A percentile compares a stretch with the other conserved stretches of the same genome.
Evolutionary conservation across 2,329 filamentous ascomycete species (phyloP).

Genomic region (Aspergillus sp.): DNA sequence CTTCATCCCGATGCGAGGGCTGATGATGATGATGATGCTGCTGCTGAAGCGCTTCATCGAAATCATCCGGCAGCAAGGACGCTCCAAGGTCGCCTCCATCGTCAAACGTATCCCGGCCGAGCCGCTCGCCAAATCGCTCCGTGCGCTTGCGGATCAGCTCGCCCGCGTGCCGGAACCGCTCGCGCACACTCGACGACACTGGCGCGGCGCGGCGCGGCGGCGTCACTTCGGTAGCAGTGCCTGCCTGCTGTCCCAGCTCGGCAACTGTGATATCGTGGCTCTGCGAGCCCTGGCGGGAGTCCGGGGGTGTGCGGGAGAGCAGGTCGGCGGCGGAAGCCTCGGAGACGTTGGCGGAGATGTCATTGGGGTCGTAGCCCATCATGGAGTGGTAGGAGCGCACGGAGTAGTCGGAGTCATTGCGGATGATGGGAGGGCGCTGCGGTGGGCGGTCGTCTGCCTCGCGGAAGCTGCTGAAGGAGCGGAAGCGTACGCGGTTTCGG

Average conservation of each 20-base stretch:
- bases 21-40: constrained; percentile 15
- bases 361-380: constrained; percentile 7
- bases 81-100: constrained; percentile 32
- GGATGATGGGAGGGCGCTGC: constrained; percentile 1
- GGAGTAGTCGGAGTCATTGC: constrained; percentile 19
- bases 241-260: not conserved
- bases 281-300: not conserved
- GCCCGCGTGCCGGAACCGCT: constrained; percentile 30
- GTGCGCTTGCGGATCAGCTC: constrained; percentile 32
- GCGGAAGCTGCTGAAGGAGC: constrained; percentile 17
- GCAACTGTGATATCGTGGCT: not conserved
- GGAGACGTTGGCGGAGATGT: constrained; percentile 11
- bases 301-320: not conserved
- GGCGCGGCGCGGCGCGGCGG: constrained; percentile 18
- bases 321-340: constrained; percentile 3
- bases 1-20: constrained; percentile 14
- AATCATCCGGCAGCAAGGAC: constrained; percentile 30
- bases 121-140: constrained; percentile 25
- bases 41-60: constrained; percentile 22
- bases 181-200: constrained; percentile 5
- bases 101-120: constrained; percentile 29
- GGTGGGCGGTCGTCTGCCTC: constrained; percentile 5
- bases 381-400: constrained; percentile 17
- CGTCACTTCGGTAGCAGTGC: not conserved
- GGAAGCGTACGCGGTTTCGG: constrained; percentile 21